Evolutionary conservation across 1,139 yeast species (phyloP), one percentile per base, ranked within the genome.

Genomic region (Lodderomyces oxycetoniae): DNA sequence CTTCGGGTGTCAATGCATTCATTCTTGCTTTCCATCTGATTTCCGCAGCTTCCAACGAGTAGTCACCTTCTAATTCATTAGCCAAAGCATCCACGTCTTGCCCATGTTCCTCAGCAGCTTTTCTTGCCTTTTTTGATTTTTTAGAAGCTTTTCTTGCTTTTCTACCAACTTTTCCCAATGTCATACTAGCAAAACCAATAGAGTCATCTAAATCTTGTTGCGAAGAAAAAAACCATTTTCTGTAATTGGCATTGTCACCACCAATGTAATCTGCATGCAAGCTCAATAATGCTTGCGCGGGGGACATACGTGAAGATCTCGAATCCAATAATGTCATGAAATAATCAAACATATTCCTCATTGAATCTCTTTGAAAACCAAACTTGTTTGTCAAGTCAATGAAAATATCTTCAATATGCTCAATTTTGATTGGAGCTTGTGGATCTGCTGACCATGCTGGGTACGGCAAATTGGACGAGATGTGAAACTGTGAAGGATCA

Each of bases 341-440:
- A 61, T 87, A 93, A 57, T 93, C 98, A 63, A 80, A 91, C 86
- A 89, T 85, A 64, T 93, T 93, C 66, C 95, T 79, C 91, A 87
- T 87, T 17, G 96, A 86, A 57, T 89, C 97, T 62, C 95, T 77
- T 70, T 93, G 98, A 76, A 93, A 93, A 44, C 98, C 98, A 62
- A 93, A 88, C 61, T 84, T 83, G 63, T 83, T 81, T 40, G 95
- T 71, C 57, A 93, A 70, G 56, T 89, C 95, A 53, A 85, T 81
- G 60, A 91, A 91, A 37, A 91, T 80, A 55, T 84, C 94, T 63
- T 85, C 93, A 51, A 93, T 87, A 59, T 87, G 95, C 57, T 87
- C 95, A 48, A 86, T 77, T 46, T 67, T 68, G 42, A 67, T 61
- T 47, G 95, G 97, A 42, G 79, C 84, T 59, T 84, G 91, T 41